A percentile compares a stretch with the other conserved stretches of the same genome.
Evolutionary conservation across 1,284 basidiomycete species (phyloP).

Genomic region (Prillingera fragicola): DNA sequence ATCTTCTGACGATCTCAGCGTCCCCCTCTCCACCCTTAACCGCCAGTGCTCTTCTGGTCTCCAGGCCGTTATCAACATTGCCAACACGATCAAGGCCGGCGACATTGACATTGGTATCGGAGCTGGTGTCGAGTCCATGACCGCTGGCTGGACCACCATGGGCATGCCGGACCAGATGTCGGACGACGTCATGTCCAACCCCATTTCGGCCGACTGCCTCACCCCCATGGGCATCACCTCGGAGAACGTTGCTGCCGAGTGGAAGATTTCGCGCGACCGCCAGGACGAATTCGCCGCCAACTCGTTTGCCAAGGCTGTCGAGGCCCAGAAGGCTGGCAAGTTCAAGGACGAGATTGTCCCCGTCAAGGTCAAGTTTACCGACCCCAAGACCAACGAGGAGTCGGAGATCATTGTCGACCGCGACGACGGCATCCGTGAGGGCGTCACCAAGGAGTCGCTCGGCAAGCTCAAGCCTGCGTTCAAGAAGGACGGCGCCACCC

Average conservation of each 20-base stretch:
- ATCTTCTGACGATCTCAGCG: conserved; percentile 25
- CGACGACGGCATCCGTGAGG: conserved; percentile 90
- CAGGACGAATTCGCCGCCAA: conserved; percentile 81
- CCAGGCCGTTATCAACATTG: conserved; percentile 79
- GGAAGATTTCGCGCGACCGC: conserved; percentile 69
- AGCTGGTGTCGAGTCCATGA: conserved; percentile 96
- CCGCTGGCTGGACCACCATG: conserved; percentile 69
- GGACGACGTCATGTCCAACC: conserved; percentile 68
- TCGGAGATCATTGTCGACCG: conserved; percentile 70
- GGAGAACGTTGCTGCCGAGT: conserved; percentile 86
- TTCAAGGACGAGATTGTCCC: conserved; percentile 91
- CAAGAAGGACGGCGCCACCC: conserved; percentile 78
- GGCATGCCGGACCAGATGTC: conserved; percentile 70
- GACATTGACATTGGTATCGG: conserved; percentile 92
- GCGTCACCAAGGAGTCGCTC: conserved; percentile 81
- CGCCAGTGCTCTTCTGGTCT: conserved; percentile 92
- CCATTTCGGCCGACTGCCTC: conserved; percentile 84
- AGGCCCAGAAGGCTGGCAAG: conserved; percentile 80
- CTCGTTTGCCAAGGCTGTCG: conserved; percentile 76
- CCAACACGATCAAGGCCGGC: conserved; percentile 75
- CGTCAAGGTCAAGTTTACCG: conserved; percentile 65
- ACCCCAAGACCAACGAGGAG: conserved; percentile 81
- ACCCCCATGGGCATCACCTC: conserved; percentile 96
- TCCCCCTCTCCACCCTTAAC: conserved; percentile 82
- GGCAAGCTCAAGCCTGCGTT: conserved; percentile 93